phyloP scores from a whole-genome alignment of 1,139 yeast genomes.

The Candida freyschussii region DNA sequence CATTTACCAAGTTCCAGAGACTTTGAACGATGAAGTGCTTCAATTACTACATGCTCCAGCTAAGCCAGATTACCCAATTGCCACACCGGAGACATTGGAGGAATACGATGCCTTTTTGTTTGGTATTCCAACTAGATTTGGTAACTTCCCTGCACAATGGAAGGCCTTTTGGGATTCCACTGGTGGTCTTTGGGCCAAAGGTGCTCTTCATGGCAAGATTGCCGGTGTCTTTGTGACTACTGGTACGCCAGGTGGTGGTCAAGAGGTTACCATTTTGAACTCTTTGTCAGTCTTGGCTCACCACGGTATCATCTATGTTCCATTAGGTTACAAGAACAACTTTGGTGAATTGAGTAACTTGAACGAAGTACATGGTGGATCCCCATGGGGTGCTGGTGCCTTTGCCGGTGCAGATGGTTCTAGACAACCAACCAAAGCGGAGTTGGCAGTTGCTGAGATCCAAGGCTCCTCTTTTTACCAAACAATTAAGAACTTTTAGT shows the following conservation, averaged over 20 bases:
- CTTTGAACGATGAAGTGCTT: conserved; percentile 62
- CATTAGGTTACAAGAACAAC: conserved; percentile 69
- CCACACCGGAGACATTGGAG: conserved; percentile 52
- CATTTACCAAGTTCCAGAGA: conserved; percentile 76
- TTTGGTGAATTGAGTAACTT: conserved; percentile 56
- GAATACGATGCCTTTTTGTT: conserved; percentile 72
- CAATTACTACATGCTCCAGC: conserved; percentile 60
- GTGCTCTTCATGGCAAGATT: conserved; percentile 69
- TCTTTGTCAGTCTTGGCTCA: conserved; percentile 65
- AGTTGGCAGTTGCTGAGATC: conserved; percentile 52
- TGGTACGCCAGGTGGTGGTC: conserved; percentile 83
- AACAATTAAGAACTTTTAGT: conserved; percentile 20
- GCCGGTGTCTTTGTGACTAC: conserved; percentile 77
- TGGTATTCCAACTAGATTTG: conserved; percentile 82
- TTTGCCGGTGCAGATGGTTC: conserved; percentile 78
- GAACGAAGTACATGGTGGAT: conserved; percentile 73
- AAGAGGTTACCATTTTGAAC: conserved; percentile 65
- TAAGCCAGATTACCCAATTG: conserved; percentile 65
- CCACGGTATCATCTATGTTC: conserved; percentile 76
- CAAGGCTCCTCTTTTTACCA: conserved; percentile 53
- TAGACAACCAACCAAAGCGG: conserved; percentile 63
- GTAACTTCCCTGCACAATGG: conserved; percentile 78
- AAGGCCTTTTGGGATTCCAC: conserved; percentile 79
- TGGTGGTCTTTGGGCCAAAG: conserved; percentile 78
- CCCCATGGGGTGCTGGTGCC: conserved; percentile 89